Evolutionary conservation across 2,329 filamentous ascomycete species (phyloP).

Genomic region (Fusarium sterilihyphosum): DNA sequence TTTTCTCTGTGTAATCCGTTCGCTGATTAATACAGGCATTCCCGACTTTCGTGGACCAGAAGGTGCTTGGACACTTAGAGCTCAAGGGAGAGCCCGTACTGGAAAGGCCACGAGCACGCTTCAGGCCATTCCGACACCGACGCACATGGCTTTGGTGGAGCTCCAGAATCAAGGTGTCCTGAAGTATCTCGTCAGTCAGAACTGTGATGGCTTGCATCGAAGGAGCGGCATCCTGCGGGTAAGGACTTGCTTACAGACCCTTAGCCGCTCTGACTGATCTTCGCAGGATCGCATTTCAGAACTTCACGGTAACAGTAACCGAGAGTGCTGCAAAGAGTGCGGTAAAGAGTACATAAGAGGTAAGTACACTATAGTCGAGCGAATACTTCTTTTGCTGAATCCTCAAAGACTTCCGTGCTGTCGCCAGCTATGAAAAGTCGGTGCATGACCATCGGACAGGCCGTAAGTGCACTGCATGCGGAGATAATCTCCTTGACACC

Average conservation of each 20-base stretch:
- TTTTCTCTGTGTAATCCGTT: accelerated
- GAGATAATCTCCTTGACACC: conserved; percentile 52
- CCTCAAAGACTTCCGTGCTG: conserved; percentile 54
- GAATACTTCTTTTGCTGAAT: neutral
- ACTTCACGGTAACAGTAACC: conserved; percentile 59
- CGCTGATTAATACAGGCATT: conserved; percentile 47
- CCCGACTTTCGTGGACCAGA: conserved; percentile 60
- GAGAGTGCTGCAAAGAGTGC: conserved; percentile 56
- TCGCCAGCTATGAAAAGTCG: conserved; percentile 54
- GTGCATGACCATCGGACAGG: conserved; percentile 59
- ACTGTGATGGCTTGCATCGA: conserved; percentile 53
- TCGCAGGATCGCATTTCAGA: conserved; percentile 55
- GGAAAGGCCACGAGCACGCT: conserved; percentile 49
- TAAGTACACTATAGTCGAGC: neutral
- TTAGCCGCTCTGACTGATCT: accelerated
- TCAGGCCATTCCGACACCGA: conserved; percentile 56
- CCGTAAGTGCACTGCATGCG: conserved; percentile 54
- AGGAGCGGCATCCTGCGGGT: conserved; percentile 58
- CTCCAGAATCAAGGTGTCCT: conserved; percentile 53
- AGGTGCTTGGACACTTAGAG: conserved; percentile 56
- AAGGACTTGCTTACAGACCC: neutral
- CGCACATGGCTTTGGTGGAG: conserved; percentile 59
- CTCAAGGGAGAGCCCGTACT: conserved; percentile 51
- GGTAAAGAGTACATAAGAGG: conserved; percentile 58
- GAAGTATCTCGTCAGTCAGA: conserved; percentile 57